Evolutionary conservation across 768 basidiomycete genomes (phyloP).

Genomic region (Kwoniella botswanensis): DNA sequence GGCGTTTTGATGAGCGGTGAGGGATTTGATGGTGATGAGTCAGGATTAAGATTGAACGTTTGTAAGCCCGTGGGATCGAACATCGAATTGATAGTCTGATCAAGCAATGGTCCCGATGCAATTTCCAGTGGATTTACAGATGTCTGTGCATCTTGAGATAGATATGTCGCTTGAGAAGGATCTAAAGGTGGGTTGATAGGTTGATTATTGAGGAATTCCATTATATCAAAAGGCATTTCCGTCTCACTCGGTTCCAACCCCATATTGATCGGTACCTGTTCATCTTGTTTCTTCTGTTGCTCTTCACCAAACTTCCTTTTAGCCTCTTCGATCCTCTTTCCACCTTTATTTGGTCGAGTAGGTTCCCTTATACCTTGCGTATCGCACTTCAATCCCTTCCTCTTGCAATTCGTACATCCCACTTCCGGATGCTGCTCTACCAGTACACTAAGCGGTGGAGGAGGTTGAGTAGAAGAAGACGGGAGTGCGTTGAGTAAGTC

Average conservation of each 20-base stretch:
- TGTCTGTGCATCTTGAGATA: neutral
- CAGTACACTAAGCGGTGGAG: slow-evolving; percentile 26
- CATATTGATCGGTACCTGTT: neutral
- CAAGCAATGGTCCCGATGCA: too few species aligned
- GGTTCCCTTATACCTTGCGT: slow-evolving; percentile 40
- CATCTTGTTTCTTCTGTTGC: neutral
- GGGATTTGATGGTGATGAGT: neutral
- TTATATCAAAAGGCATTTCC: neutral
- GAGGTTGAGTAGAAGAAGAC: slow-evolving; percentile 2
- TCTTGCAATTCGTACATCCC: slow-evolving; percentile 36
- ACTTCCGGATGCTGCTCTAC: slow-evolving; percentile 36
- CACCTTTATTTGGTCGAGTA: slow-evolving; percentile 44
- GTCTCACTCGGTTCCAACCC: neutral
- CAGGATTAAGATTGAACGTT: neutral
- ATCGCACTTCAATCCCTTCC: slow-evolving; percentile 41
- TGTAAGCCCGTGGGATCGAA: neutral
- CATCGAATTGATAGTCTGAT: neutral
- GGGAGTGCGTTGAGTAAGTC: slow-evolving; percentile 23
- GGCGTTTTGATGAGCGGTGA: neutral
- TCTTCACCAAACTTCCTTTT: slow-evolving; percentile 29
- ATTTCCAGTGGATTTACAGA: neutral
- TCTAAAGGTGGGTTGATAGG: neutral
- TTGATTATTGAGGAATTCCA: neutral
- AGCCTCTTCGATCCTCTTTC: slow-evolving; percentile 44
- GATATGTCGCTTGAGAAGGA: too few species aligned